Evolutionary conservation across 2,329 filamentous ascomycete genomes (phyloP).

Genomic region (Passalora sequoiae): DNA sequence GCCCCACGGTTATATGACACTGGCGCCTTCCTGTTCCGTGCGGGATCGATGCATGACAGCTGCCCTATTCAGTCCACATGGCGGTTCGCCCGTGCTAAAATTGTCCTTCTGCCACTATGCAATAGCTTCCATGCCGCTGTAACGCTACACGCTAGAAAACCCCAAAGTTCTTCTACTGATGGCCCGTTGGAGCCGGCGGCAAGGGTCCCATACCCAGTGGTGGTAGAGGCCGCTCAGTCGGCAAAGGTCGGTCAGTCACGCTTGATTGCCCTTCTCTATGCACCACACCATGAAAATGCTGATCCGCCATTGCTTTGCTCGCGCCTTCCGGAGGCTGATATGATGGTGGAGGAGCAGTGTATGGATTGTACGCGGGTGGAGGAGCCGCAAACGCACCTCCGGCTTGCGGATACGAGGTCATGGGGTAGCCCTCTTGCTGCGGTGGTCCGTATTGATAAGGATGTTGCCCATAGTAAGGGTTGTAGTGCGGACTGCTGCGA

Average conservation of each 20-base stretch:
- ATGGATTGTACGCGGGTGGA: slow-evolving; percentile 33
- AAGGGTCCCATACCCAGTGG: slow-evolving; percentile 1
- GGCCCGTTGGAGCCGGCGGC: background rate
- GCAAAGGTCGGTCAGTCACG: too few relatives aligned
- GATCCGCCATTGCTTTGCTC: slow-evolving; percentile 33
- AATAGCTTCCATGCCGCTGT: too few relatives aligned
- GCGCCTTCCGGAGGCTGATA: slow-evolving; percentile 34
- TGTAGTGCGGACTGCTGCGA: slow-evolving; percentile 8
- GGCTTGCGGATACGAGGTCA: slow-evolving; percentile 28
- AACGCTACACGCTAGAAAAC: background rate
- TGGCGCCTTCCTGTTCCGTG: slow-evolving; percentile 4
- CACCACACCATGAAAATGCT: slow-evolving; percentile 25
- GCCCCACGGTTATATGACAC: too few relatives aligned
- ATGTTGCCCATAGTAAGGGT: slow-evolving; percentile 17
- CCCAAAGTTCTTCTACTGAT: background rate
- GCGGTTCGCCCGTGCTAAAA: too few relatives aligned
- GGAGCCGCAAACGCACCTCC: slow-evolving; percentile 22
- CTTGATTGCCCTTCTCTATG: slow-evolving; percentile 13
- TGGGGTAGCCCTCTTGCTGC: slow-evolving; percentile 21
- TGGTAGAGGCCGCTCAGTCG: slow-evolving; percentile 13
- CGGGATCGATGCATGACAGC: too few relatives aligned
- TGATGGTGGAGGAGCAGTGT: slow-evolving; percentile 31
- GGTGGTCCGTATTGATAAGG: slow-evolving; percentile 19
- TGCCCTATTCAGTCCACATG: background rate
- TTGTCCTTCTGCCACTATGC: slow-evolving; percentile 7